phyloP scores from a whole-genome alignment of 225 moss, liverwort and hornwort species.

The Straminergon stramineum region DNA sequence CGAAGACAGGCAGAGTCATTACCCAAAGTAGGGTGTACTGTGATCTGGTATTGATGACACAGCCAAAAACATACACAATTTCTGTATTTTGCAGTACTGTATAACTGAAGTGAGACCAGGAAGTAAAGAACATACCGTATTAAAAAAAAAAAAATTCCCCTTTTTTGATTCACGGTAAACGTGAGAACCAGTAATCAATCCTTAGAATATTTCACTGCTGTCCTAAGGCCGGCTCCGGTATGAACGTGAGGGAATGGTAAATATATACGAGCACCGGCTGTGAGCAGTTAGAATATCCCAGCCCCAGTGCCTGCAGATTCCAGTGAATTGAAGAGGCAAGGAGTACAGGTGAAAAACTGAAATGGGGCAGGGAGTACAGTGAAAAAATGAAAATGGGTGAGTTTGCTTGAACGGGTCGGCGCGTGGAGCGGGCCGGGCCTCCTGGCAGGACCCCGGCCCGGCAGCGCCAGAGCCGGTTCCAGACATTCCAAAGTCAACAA shows the following conservation, averaged over 20 bases:
- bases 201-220: not conserved
- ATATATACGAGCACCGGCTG: not conserved
- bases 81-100: not conserved
- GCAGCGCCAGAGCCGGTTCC: slow-evolving; percentile 5
- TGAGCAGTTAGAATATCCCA: not conserved
- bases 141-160: too few relatives aligned
- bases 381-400: not conserved
- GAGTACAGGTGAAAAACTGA: not conserved
- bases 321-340: slow-evolving; percentile 3
- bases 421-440: not conserved
- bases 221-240: not conserved
- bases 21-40: not conserved
- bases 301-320: not conserved
- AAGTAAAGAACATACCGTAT: too few relatives aligned
- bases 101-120: not conserved
- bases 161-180: not conserved
- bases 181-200: not conserved
- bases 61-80: not conserved
- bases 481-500: slow-evolving; percentile 52
- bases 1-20: not conserved
- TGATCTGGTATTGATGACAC: not conserved
- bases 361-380: not conserved
- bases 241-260: not conserved
- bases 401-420: slow-evolving; percentile 21
- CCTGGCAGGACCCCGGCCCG: not conserved